These are phyloP conservation scores for Colletotrichum kahawae DNA, from an alignment of 2,329 filamentous ascomycete species.

Conservation along the genomic window DNA sequence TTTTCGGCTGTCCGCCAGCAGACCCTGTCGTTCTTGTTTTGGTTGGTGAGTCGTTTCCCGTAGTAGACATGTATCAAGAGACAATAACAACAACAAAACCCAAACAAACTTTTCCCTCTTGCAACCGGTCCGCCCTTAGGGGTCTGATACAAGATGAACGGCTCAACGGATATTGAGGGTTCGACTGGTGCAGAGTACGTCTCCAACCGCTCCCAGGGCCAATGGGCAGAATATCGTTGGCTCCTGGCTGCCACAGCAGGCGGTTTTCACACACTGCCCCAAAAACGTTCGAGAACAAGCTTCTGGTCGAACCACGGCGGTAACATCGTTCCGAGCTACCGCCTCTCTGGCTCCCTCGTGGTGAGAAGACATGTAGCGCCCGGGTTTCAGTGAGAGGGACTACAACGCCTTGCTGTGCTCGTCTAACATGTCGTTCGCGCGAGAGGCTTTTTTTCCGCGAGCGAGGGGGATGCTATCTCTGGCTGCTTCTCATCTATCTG, in stretches of 20 bases:
- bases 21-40: background rate
- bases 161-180: background rate
- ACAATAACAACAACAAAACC: constrained; percentile 9
- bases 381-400: background rate
- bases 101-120: background rate
- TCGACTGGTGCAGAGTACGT: background rate
- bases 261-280: background rate
- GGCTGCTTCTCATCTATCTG: background rate
- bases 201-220: background rate
- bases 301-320: background rate
- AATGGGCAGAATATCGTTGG: background rate
- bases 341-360: background rate
- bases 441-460: background rate
- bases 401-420: background rate
- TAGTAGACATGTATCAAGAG: constrained; percentile 1
- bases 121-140: background rate
- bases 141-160: background rate
- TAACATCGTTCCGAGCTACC: background rate
- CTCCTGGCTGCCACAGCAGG: background rate
- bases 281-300: background rate
- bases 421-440: background rate
- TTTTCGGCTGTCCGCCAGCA: background rate
- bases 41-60: background rate
- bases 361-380: background rate
- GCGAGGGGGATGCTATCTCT: background rate